phyloP scores from a whole-genome alignment of 805 yeast genomes.

The Yarrowia sp. region DNA sequence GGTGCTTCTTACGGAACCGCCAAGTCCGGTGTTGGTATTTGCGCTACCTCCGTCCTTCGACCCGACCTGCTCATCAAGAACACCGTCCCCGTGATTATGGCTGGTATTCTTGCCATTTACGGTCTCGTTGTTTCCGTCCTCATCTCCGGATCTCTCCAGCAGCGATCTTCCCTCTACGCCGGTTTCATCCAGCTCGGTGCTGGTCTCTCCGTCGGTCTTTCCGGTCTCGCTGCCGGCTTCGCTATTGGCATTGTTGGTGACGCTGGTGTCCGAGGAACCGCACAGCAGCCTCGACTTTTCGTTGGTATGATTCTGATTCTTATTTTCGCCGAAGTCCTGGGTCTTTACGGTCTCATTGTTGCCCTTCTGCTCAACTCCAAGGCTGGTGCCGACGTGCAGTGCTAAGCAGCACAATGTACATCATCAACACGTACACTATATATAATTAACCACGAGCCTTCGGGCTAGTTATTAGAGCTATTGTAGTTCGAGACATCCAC shows the following conservation, averaged over 20 bases:
- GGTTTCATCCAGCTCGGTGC: conserved; percentile 98
- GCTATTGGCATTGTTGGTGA: conserved; percentile 99
- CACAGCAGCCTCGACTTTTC: conserved; percentile 96
- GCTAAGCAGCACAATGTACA: conserved; percentile 45
- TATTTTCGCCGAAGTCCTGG: conserved; percentile 98
- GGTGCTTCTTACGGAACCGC: conserved; percentile 99
- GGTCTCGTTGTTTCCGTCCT: conserved; percentile 95
- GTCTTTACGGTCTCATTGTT: conserved; percentile 97
- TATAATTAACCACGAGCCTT: conserved; percentile 12
- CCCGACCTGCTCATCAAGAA: conserved; percentile 92
- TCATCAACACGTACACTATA: conserved; percentile 19
- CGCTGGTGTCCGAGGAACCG: conserved; percentile 98
- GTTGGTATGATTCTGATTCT: conserved; percentile 98
- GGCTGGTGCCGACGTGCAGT: conserved; percentile 87
- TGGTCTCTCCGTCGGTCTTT: conserved; percentile 93
- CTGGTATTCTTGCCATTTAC: conserved; percentile 98
- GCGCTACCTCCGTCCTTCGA: conserved; percentile 96
- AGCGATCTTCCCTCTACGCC: conserved; percentile 88
- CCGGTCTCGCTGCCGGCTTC: conserved; percentile 97
- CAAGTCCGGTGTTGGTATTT: conserved; percentile 98
- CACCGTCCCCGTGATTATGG: conserved; percentile 97
- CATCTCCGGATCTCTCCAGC: conserved; percentile 84
- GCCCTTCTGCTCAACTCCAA: conserved; percentile 96
- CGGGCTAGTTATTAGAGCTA: conserved; percentile 6
- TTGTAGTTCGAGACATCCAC: neutral